Evolutionary conservation across 2,329 filamentous ascomycete species (phyloP).

Genomic region (Curvularia sp.): DNA sequence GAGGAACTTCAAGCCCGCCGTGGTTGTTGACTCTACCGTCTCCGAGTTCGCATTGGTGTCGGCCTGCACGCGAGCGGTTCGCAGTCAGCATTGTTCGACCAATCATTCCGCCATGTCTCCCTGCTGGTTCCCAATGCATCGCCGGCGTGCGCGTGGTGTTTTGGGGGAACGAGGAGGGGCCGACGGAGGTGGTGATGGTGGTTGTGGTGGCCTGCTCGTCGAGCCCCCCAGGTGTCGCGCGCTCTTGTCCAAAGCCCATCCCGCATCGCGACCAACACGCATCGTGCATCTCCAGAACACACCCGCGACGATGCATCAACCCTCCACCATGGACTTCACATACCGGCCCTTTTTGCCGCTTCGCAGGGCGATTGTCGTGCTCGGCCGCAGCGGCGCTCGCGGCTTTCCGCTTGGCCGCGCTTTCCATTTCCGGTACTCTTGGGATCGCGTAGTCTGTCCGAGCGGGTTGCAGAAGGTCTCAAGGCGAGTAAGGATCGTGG

Average conservation of each 20-base stretch:
- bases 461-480: constrained; percentile 22
- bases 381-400: constrained; percentile 58
- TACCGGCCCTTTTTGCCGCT: constrained; percentile 67
- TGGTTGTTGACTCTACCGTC: constrained; percentile 71
- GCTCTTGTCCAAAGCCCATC: constrained; percentile 37
- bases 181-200: constrained; percentile 38
- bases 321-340: constrained; percentile 50
- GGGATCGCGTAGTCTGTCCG: constrained; percentile 43
- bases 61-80: constrained; percentile 35
- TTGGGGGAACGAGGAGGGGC: constrained; percentile 39
- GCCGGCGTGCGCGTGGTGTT: constrained; percentile 39
- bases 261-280: constrained; percentile 39
- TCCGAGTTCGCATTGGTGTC: constrained; percentile 55
- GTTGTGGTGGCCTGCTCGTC: constrained; percentile 41
- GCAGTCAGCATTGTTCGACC: constrained; percentile 35
- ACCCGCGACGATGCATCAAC: constrained; percentile 31
- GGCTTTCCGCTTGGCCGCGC: constrained; percentile 64
- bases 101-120: not conserved
- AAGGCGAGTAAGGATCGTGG: constrained; percentile 29
- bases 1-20: constrained; percentile 75
- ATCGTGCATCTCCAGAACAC: constrained; percentile 29
- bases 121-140: constrained; percentile 23
- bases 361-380: constrained; percentile 61
- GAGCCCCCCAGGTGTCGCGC: constrained; percentile 48
- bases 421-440: constrained; percentile 49